Conservation (phyloP, 108 stramenopile genomes). For the Conticribra weissflogii region DNA sequence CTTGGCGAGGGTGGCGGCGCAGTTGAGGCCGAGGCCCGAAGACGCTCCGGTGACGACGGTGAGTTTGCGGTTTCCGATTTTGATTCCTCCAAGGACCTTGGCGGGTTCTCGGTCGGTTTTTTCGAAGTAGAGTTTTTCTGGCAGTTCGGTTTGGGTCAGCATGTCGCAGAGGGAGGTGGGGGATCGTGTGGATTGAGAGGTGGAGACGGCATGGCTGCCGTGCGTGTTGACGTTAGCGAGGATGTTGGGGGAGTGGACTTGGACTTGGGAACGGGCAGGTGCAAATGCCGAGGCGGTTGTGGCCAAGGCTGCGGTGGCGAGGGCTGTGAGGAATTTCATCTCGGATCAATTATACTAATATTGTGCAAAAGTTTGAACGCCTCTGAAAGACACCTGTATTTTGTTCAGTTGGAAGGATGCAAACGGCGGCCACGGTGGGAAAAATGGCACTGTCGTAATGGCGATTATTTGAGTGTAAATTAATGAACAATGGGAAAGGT, state of each 20-base stretch:
- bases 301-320: slow-evolving; percentile 25
- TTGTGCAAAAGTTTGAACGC: too few species aligned
- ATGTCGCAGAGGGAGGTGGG: slow-evolving; percentile 31
- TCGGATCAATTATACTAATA: too few species aligned
- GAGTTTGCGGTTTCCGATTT: slow-evolving; percentile 82
- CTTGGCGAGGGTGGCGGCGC: slow-evolving; percentile 79
- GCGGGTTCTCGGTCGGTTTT: slow-evolving; percentile 70
- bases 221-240: neutral
- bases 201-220: slow-evolving; percentile 1
- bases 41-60: slow-evolving; percentile 92
- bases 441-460: too few species aligned
- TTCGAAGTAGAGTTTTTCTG: slow-evolving; percentile 72
- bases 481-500: too few species aligned
- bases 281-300: slow-evolving; percentile 21
- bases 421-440: too few species aligned
- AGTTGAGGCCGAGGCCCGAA: slow-evolving; percentile 88
- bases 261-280: slow-evolving; percentile 32
- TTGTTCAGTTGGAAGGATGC: too few species aligned
- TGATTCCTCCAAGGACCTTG: slow-evolving; percentile 85
- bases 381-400: too few species aligned
- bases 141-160: slow-evolving; percentile 64
- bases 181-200: slow-evolving; percentile 44
- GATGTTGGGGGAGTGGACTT: too few species aligned
- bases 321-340: slow-evolving; percentile 31
- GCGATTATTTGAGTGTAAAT: too few species aligned